These are phyloP conservation scores for Aspergillus affinis DNA, from an alignment of 495 filamentous ascomycete genomes.

Conservation along the genomic window DNA sequence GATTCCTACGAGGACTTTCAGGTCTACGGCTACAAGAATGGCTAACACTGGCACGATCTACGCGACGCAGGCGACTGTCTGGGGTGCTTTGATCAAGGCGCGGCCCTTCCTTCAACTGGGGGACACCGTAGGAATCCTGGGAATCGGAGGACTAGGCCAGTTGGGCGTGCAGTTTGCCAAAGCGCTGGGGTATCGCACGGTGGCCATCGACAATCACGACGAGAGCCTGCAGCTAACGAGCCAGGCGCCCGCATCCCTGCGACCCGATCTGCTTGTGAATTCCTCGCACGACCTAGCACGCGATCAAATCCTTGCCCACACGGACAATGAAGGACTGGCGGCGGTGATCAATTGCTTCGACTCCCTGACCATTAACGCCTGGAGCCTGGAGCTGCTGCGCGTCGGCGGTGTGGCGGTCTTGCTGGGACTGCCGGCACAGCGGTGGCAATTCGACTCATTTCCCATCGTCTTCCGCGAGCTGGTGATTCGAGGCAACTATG, in stretches of 20 bases:
- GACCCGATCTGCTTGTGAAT: background rate
- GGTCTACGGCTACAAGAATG: background rate
- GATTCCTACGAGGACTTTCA: background rate
- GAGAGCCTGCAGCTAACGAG: constrained; percentile 4
- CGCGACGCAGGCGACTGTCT: constrained; percentile 8
- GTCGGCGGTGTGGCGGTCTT: constrained; percentile 6
- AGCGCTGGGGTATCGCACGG: constrained; percentile 45
- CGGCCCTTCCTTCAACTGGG: constrained; percentile 20
- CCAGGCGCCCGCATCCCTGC: background rate
- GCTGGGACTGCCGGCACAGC: constrained; percentile 10
- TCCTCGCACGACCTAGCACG: constrained; percentile 1
- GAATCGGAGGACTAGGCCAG: constrained; percentile 55
- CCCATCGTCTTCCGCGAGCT: constrained; percentile 10
- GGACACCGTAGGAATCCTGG: constrained; percentile 47
- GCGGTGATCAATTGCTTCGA: constrained; percentile 9
- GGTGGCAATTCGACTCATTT: constrained; percentile 9
- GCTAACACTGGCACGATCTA: background rate
- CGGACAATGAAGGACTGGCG: constrained; percentile 4
- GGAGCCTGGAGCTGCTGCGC: constrained; percentile 8
- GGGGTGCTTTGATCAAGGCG: constrained; percentile 5
- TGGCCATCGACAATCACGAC: constrained; percentile 10
- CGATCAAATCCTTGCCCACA: constrained; percentile 1
- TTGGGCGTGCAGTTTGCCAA: constrained; percentile 53
- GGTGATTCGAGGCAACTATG: constrained; percentile 7
- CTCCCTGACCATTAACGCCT: constrained; percentile 4